phyloP scores from a whole-genome alignment of 306 rosid genomes.

The Fragaria nilgerrensis region DNA sequence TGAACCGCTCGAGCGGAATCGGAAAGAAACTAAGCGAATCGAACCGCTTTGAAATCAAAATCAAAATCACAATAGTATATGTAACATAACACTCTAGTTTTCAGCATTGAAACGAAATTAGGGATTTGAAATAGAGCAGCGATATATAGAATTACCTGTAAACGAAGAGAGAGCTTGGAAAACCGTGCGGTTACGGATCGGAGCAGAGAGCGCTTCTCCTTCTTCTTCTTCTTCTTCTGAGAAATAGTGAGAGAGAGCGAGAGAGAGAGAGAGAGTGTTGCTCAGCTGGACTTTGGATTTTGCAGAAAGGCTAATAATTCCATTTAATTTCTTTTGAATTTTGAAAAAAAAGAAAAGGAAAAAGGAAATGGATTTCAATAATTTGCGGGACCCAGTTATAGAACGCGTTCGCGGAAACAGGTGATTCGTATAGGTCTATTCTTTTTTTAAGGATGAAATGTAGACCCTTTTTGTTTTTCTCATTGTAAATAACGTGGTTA shows the following conservation, averaged over 20 bases:
- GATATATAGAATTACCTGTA: conserved; percentile 17
- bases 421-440: too few relatives aligned
- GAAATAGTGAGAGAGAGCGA: not conserved
- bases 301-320: not conserved
- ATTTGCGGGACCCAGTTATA: conserved; percentile 2
- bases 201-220: conserved; percentile 9
- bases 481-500: too few relatives aligned
- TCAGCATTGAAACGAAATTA: not conserved
- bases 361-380: not conserved
- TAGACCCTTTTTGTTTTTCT: too few relatives aligned
- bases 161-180: not conserved
- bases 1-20: not conserved
- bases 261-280: not conserved
- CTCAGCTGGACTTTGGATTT: conserved; percentile 9
- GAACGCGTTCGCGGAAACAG: not conserved
- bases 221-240: not conserved
- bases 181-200: conserved; percentile 11
- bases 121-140: not conserved
- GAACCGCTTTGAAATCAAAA: not conserved
- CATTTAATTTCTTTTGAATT: not conserved
- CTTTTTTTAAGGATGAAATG: too few relatives aligned
- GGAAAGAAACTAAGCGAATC: not conserved
- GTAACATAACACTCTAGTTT: not conserved
- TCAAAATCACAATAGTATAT: not conserved
- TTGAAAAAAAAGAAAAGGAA: not conserved